Evolutionary conservation across 1,284 basidiomycete species (phyloP).

Genomic region (Exobasidium cylindrosporum): DNA sequence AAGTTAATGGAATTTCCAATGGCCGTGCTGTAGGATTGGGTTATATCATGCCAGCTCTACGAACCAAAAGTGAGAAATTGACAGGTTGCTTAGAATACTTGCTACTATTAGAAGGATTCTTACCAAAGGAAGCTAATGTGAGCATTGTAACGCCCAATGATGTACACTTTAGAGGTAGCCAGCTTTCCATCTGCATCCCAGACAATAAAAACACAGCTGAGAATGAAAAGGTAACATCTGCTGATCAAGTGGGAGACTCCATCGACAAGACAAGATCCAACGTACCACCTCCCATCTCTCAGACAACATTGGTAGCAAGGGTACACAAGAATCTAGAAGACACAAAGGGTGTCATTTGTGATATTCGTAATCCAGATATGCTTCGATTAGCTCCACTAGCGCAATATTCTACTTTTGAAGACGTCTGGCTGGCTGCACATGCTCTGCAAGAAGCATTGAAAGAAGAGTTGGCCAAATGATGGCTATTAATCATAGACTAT

Average conservation of each 20-base stretch:
- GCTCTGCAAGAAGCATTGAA: slow-evolving; percentile 22
- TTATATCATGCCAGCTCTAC: slow-evolving; percentile 41
- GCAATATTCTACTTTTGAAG: slow-evolving; percentile 41
- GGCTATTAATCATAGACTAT: too few relatives aligned
- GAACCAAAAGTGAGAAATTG: slow-evolving; percentile 36
- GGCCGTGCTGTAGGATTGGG: slow-evolving; percentile 29
- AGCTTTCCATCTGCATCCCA: slow-evolving; percentile 44
- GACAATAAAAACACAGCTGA: slow-evolving; percentile 1
- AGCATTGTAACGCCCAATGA: slow-evolving; percentile 44
- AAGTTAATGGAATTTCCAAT: not conserved
- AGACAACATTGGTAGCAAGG: slow-evolving; percentile 31
- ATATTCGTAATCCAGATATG: slow-evolving; percentile 48
- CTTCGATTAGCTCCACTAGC: slow-evolving; percentile 48
- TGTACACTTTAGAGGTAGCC: slow-evolving; percentile 39
- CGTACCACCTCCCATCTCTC: slow-evolving; percentile 38
- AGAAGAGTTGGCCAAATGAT: not conserved
- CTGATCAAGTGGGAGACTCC: not conserved
- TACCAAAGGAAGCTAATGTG: slow-evolving; percentile 24
- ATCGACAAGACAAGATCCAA: slow-evolving; percentile 15
- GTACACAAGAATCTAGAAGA: slow-evolving; percentile 38
- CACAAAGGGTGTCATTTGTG: slow-evolving; percentile 38
- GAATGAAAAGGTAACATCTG: not conserved
- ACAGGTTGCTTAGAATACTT: slow-evolving; percentile 46
- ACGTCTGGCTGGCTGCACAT: slow-evolving; percentile 45
- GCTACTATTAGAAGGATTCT: slow-evolving; percentile 33